phyloP scores from a whole-genome alignment of 2,329 filamentous ascomycete genomes.

The Chalaropsis thielavioides region DNA sequence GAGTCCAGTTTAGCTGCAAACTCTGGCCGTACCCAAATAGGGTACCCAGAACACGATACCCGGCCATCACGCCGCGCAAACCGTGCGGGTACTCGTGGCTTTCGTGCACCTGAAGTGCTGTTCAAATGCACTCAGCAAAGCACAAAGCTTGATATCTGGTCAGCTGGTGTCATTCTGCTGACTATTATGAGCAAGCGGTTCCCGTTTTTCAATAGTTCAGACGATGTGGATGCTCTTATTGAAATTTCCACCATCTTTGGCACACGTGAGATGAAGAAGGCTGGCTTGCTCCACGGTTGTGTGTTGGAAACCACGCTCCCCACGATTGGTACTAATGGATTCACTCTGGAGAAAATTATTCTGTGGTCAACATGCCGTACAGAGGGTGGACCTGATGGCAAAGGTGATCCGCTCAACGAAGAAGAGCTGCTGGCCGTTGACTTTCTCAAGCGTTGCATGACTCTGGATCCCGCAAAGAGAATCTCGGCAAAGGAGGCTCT shows the following conservation, averaged over 20 bases:
- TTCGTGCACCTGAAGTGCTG: slow-evolving; percentile 88
- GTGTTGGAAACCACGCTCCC: slow-evolving; percentile 88
- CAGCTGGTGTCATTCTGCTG: slow-evolving; percentile 88
- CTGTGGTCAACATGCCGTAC: slow-evolving; percentile 82
- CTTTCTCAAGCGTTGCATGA: slow-evolving; percentile 59
- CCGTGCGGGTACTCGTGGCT: slow-evolving; percentile 84
- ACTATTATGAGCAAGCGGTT: slow-evolving; percentile 86
- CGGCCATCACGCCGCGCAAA: slow-evolving; percentile 83
- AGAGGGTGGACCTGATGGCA: slow-evolving; percentile 39
- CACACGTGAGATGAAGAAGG: slow-evolving; percentile 64
- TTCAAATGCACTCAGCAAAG: slow-evolving; percentile 95
- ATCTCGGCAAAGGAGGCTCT: slow-evolving; percentile 65
- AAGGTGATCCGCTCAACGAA: slow-evolving; percentile 38
- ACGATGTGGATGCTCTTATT: slow-evolving; percentile 94
- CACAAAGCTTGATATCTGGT: slow-evolving; percentile 93
- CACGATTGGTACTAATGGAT: slow-evolving; percentile 72
- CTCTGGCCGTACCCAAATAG: slow-evolving; percentile 36
- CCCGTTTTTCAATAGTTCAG: slow-evolving; percentile 97
- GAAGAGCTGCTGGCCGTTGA: slow-evolving; percentile 60
- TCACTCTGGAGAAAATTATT: slow-evolving; percentile 83
- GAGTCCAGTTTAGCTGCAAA: slow-evolving; percentile 42
- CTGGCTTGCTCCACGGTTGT: slow-evolving; percentile 72
- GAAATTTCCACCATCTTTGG: slow-evolving; percentile 96
- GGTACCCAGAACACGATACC: slow-evolving; percentile 76
- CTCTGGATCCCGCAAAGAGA: slow-evolving; percentile 57